Base-by-base conservation (phyloP, 1,139 yeast species). In the Geotrichum candidum region DNA sequence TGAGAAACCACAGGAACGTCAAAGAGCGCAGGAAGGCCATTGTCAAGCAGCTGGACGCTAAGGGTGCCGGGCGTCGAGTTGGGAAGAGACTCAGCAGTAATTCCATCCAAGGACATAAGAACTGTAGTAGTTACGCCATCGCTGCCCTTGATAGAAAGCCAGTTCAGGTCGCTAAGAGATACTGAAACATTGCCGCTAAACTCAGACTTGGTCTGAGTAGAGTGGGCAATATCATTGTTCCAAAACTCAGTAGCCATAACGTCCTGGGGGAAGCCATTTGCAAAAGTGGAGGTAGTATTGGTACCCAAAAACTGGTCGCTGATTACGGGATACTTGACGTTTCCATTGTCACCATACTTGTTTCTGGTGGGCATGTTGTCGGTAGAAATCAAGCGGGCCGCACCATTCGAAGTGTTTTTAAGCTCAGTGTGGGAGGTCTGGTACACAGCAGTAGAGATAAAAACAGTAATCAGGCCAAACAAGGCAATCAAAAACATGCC, bases 181-280 rank as follows among this genome's bases (percentile, higher is more conserved):
- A 62, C 62, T 3, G 64, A 62, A 15, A 55, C 57, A 46, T 59
- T 59, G 3, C 64, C 64, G 56, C 55, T 56, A 27, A 59, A 62
- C 53, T 62, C 59, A n/a, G 62, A 35, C 25, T 48, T 31, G 10
- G 64, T 53, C 10, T 31, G 35, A 18, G 46, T 50, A 2, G 41
- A 18, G 53, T 46, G 57, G 3, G 50, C 53, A 53, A 57, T 56
- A 5, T 38, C 41, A 11, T 52, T n/a, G 25, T n/a, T 38, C 62
- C 62, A 62, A 31, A 25, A 29, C 23, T 48, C 38, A 2, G 58
- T 51, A 22, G 59, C 48, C 51, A 54, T 54, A 51, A 62, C 51
- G 9, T 31, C 46, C 15, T 15, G 22, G 23, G 61, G 59, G 27
- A 55, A 51, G 38, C 53, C 45, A 23, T 56, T 38, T 3, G 45